Percentiles rank a stretch among this genome's conserved stretches.
These are phyloP conservation scores for Microbotryum scabiosae DNA, from an alignment of 1,284 basidiomycete genomes.

Conservation along the genomic window DNA sequence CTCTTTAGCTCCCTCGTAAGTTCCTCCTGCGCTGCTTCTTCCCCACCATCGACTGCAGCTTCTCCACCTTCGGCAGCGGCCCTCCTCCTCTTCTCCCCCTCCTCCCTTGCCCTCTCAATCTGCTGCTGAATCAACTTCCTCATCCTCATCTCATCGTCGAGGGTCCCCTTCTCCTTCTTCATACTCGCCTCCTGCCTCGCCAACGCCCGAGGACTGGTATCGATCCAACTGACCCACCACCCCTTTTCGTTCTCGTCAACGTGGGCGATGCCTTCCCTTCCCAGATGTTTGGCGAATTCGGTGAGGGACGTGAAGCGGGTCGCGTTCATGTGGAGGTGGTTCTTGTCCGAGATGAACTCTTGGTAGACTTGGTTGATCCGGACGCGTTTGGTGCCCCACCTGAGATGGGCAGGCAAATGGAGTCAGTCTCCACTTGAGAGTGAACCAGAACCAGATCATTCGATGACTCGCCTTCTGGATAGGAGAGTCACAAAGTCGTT, in stretches of 20 bases:
- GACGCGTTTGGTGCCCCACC: constrained; percentile 87
- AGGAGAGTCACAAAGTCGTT: constrained; percentile 82
- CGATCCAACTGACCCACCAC: constrained; percentile 94
- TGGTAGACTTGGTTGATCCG: constrained; percentile 94
- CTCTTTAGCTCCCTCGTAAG: constrained; percentile 46
- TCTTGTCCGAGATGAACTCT: constrained; percentile 92
- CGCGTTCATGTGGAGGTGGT: constrained; percentile 96
- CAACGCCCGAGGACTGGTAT: constrained; percentile 86
- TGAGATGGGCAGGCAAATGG: constrained; percentile 34
- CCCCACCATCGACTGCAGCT: constrained; percentile 7
- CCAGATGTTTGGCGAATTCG: constrained; percentile 87
- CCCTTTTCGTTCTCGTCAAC: constrained; percentile 98
- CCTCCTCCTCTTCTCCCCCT: constrained; percentile 38
- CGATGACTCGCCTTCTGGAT: constrained; percentile 56
- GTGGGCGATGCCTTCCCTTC: constrained; percentile 73
- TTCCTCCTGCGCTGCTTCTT: constrained; percentile 24
- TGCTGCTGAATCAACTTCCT: constrained; percentile 84
- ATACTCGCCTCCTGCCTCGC: constrained; percentile 69
- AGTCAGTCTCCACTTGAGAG: too few species aligned
- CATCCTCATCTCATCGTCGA: constrained; percentile 90
- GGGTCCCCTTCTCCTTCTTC: constrained; percentile 85
- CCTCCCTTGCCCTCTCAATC: constrained; percentile 68
- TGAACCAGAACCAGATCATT: too few species aligned
- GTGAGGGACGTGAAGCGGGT: constrained; percentile 95
- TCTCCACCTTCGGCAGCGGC: constrained; percentile 20